Base-by-base conservation (phyloP, 345 rosid species). In the Heritiera littoralis region DNA sequence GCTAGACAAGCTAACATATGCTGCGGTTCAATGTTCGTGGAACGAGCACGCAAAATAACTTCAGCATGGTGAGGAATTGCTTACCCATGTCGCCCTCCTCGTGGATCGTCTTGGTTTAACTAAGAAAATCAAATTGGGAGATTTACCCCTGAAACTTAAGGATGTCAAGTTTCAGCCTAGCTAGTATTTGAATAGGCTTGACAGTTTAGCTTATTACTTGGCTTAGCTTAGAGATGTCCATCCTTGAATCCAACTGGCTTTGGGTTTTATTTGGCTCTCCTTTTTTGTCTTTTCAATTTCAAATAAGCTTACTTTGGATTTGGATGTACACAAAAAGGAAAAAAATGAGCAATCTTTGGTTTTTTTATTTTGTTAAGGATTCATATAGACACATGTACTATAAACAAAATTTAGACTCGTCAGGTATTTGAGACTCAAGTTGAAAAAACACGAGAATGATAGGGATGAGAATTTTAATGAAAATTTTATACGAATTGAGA, bases 91-190 rank as follows among this genome's bases (percentile, higher is more conserved):
- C 23, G 76, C 83, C 69, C 75, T 87, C 72, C 80, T 85, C 5
- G 84, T 87, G 90, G 84, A 79, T 5, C 85, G 82, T 77, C 79
- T 85, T 18, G 90, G 88, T 60, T 77, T 68, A 8, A 68, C 3
- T 1, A 32, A 52, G 9, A 7, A 58, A 58, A 58, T 58, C 30
- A 0, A 58, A 7, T 9, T 58, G 30, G 63, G 2, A 10, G 11
- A 58, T 0, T 7, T 58, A 20, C 30, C 51, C 3, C 15, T n/a
- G 11, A 46, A 12, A 18, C 5, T 68, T 18, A 0, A 17, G 8
- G 43, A 1, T 0, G 13, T 17, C 1, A 1, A 5, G 0, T 40
- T 18, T n/a, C 0, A 66, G 20, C 11, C 20, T 66, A 43, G 3
- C 30, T 66, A 23, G 49, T 0, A 66, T 66, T 66, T 49, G 71